These are phyloP conservation scores for Postia placenta DNA, from an alignment of 768 basidiomycete species.

Conservation along the genomic window DNA sequence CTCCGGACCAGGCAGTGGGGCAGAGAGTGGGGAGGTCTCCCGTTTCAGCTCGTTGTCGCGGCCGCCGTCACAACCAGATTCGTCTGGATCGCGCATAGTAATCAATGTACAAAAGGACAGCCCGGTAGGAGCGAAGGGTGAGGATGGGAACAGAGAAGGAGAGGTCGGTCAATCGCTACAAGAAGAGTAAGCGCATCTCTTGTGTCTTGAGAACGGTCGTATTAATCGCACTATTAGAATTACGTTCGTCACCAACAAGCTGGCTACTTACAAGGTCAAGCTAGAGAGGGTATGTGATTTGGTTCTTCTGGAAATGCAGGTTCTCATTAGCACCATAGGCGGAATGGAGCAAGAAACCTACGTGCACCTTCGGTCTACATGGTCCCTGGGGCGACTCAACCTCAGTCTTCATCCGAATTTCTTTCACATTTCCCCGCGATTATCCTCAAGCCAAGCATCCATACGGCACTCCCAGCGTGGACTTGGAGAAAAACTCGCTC, in stretches of 20 bases:
- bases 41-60: conserved; percentile 43
- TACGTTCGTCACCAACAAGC: conserved; percentile 61
- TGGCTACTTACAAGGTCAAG: conserved; percentile 65
- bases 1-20: conserved; percentile 45
- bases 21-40: conserved; percentile 40
- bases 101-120: conserved; percentile 6
- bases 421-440: conserved; percentile 81
- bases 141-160: conserved; percentile 26
- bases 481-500: conserved; percentile 77
- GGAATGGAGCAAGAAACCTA: conserved; percentile 65
- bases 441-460: conserved; percentile 68
- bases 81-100: conserved; percentile 8
- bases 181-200: conserved; percentile 68
- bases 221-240: conserved; percentile 45
- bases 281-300: conserved; percentile 66
- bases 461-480: conserved; percentile 63
- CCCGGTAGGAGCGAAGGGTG: conserved; percentile 43
- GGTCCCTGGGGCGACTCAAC: conserved; percentile 89
- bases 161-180: conserved; percentile 50
- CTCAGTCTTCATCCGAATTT: conserved; percentile 80
- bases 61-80: conserved; percentile 19
- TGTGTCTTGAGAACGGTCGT: too few relatives aligned
- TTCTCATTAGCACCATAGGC: conserved; percentile 38
- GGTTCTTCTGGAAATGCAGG: too few relatives aligned
- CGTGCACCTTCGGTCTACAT: conserved; percentile 79